Evolutionary conservation across 192 early-diverging fungal genomes (phyloP), one percentile per base, ranked within the genome.

Genomic region (Coemansia umbellata): DNA sequence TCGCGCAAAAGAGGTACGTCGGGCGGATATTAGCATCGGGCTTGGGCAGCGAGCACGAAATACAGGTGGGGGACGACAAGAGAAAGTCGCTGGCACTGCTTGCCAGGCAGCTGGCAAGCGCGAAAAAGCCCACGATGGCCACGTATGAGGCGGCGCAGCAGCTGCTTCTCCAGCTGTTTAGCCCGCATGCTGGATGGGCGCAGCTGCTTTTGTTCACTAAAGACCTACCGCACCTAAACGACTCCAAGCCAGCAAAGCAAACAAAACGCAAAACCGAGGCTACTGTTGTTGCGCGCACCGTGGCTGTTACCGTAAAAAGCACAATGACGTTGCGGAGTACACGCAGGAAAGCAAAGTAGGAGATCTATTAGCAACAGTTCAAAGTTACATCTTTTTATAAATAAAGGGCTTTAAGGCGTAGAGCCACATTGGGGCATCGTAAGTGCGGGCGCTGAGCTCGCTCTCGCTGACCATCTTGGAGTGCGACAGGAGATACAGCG

Each of bases 1-100:
- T 98, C 33, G 96, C 91, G 1, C 54, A 80, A 18, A 75, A 87
- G 23, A 84, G 93, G 33, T 97, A 95, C 81, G 90, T 69, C 2
- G 36, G 42, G 13, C 44, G 58, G 8, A 31, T 59, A 19, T 31
- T 43, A 36, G 37, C 15, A 28, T 44, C 21, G 26, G 22, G 28
- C 24, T 30, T 17, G 24, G 47, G 37, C 41, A 55, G 8, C 28
- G 31, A 21, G 14, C 43, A 26, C 24, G 43, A 22, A 15, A 45
- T 45, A 45, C 43, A 45, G 43, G 26, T 45, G 7, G 23, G 24
- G 7, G 43, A 45, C 24, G 44, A 55, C 13, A 47, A 55, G n/a
- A 51, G 50, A 10, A 48, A 59, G 5, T 11, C 22, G 21, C 36
- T 52, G 1, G 22, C 42, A 1, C 48, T 47, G 14, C 53, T 60